Conservation (phyloP, 805 yeast genomes). For the Suhomyces emberorum region DNA sequence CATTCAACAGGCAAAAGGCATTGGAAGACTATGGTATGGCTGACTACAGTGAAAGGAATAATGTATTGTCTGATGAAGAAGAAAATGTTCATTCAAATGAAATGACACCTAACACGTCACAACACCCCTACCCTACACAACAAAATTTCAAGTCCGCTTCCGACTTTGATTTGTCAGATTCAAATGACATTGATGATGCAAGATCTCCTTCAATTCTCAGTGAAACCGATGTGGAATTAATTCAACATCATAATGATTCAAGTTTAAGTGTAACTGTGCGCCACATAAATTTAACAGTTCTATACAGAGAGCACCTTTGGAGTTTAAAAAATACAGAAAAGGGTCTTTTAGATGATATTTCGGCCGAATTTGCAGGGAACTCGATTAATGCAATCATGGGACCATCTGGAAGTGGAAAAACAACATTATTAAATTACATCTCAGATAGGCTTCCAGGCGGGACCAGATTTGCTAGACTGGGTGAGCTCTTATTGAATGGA, state of each 20-base stretch:
- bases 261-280: constrained; percentile 5
- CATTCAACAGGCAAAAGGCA: background rate
- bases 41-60: background rate
- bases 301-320: background rate
- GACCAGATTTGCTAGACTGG: constrained; percentile 13
- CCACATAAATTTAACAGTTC: constrained; percentile 2
- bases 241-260: background rate
- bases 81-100: background rate
- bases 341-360: constrained; percentile 21
- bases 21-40: background rate
- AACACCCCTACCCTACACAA: background rate
- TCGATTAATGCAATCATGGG: constrained; percentile 45
- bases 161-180: background rate
- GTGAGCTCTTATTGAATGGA: constrained; percentile 14
- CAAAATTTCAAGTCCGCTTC: background rate
- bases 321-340: constrained; percentile 7
- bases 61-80: background rate
- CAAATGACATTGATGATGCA: background rate
- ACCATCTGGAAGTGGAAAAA: constrained; percentile 45
- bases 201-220: background rate
- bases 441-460: constrained; percentile 16
- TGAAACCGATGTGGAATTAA: background rate
- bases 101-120: background rate
- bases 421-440: constrained; percentile 36
- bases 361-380: constrained; percentile 30